Conservation (phyloP, 768 basidiomycete genomes). For the Suillus subalutaceus region DNA sequence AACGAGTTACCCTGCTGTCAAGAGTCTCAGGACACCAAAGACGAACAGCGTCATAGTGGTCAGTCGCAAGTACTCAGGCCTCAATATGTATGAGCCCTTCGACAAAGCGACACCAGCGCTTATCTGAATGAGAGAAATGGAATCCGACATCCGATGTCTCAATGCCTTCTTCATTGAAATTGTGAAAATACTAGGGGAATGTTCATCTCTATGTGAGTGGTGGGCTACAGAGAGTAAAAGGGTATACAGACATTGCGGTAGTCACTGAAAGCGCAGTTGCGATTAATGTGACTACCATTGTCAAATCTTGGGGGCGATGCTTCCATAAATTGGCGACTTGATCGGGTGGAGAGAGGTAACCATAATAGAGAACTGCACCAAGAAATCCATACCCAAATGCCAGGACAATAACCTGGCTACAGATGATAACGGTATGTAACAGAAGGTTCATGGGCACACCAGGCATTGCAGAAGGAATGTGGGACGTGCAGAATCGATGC, state of each 20-base stretch:
- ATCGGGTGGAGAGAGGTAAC: conserved; percentile 6
- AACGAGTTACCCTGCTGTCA: conserved; percentile 19
- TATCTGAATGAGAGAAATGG: conserved; percentile 19
- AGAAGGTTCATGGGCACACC: neutral
- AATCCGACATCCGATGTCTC: conserved; percentile 16
- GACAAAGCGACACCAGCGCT: conserved; percentile 15
- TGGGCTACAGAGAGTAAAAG: neutral
- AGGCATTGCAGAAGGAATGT: neutral
- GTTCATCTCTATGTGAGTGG: neutral
- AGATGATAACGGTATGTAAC: neutral
- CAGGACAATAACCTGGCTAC: neutral
- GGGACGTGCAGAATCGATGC: neutral
- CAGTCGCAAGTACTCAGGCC: neutral
- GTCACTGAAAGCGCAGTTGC: conserved; percentile 7
- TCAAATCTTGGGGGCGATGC: conserved; percentile 5
- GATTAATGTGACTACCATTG: conserved; percentile 11
- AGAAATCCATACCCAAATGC: conserved; percentile 14
- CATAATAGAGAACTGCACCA: conserved; percentile 8
- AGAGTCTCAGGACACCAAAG: conserved; percentile 16
- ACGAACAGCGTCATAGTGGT: conserved; percentile 9
- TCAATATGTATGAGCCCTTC: conserved; percentile 4
- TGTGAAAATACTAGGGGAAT: neutral
- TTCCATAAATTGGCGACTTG: conserved; percentile 1
- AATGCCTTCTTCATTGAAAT: conserved; percentile 21
- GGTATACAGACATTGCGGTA: neutral